These are phyloP conservation scores for Avena insularis DNA, from an alignment of 176 grass and related monocot species.

Conservation along the genomic window DNA sequence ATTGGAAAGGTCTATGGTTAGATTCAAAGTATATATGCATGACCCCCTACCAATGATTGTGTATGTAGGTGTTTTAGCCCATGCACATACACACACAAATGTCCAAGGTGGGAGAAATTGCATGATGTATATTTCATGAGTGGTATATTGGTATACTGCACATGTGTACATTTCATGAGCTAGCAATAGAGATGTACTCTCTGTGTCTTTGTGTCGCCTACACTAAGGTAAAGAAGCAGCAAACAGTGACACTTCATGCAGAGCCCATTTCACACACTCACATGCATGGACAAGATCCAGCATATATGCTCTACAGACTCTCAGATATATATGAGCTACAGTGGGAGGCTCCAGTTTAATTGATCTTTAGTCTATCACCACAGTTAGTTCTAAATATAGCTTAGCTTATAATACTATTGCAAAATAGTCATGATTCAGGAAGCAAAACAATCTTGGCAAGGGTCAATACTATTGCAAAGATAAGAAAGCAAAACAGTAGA, in stretches of 20 bases:
- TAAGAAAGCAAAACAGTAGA: too few species aligned
- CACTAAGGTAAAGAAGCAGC: not conserved
- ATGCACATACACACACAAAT: constrained; percentile 43
- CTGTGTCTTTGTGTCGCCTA: not conserved
- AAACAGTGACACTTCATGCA: constrained; percentile 55
- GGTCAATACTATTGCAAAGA: too few species aligned
- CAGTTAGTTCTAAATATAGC: not conserved
- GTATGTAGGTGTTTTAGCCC: constrained; percentile 33
- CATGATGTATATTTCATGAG: not conserved
- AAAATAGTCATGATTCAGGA: too few species aligned
- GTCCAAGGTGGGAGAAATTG: constrained; percentile 6
- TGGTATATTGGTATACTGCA: not conserved
- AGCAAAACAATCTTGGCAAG: too few species aligned
- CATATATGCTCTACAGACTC: not conserved
- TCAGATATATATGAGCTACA: not conserved
- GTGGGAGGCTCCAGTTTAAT: not conserved
- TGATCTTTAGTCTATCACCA: not conserved
- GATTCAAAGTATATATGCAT: constrained; percentile 38
- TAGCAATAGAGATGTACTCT: constrained; percentile 17
- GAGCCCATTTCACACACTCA: constrained; percentile 40
- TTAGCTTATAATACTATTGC: not conserved
- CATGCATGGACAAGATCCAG: not conserved
- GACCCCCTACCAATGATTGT: constrained; percentile 43
- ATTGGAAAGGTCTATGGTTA: constrained; percentile 40
- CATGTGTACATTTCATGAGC: not conserved